phyloP scores from a whole-genome alignment of 208 protist genomes.

The Leishmania guyanensis region DNA sequence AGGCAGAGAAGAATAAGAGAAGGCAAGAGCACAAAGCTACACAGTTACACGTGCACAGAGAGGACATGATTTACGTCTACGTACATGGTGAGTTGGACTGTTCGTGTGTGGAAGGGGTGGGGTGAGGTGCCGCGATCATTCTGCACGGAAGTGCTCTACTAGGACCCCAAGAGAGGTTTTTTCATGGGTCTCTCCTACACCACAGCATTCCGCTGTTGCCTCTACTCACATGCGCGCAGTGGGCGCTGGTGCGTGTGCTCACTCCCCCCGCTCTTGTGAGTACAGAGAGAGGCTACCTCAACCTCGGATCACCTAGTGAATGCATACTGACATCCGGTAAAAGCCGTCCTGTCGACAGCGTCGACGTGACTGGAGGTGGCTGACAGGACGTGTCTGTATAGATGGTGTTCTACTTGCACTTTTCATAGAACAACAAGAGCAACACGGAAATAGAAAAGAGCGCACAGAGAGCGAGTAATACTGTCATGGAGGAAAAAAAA shows the following conservation, averaged over 20 bases:
- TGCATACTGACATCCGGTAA: not conserved
- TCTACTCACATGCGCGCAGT: not conserved
- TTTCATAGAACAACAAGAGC: not conserved
- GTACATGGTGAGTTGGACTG: constrained; percentile 1
- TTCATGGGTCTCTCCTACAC: not conserved
- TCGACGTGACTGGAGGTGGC: not conserved
- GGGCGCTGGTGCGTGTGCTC: not conserved
- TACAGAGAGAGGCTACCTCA: not conserved
- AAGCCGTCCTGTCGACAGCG: not conserved
- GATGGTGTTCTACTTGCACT: not conserved
- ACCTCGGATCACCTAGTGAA: not conserved
- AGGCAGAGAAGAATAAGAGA: not conserved
- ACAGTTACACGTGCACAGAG: not conserved
- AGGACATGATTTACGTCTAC: not conserved
- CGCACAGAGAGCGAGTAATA: not conserved
- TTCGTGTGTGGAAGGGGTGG: not conserved
- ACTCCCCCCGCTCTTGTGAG: not conserved
- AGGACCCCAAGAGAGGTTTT: not conserved
- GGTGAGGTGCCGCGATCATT: not conserved
- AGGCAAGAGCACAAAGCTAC: not conserved
- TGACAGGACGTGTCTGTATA: not conserved
- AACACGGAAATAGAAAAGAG: not conserved
- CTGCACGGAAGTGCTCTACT: not conserved
- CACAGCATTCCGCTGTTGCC: not conserved
- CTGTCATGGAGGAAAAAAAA: not conserved